Percentiles rank a stretch among this genome's conserved stretches.
These are phyloP conservation scores for Heritiera littoralis DNA, from an alignment of 345 rosid species.

Conservation along the genomic window DNA sequence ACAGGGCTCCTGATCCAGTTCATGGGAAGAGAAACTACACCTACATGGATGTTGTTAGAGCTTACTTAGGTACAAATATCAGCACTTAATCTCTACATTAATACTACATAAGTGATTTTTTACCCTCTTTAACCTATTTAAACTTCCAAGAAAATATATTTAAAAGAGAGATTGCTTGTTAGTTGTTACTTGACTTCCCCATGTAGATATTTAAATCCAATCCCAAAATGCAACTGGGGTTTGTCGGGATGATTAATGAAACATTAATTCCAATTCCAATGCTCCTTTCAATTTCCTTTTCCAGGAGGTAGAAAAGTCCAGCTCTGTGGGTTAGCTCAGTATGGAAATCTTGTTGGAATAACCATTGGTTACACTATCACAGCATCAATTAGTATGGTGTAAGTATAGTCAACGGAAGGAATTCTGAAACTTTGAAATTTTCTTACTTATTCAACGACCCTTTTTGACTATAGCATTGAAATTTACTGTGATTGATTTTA, in stretches of 20 bases:
- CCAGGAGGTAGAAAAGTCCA: slow-evolving; percentile 62
- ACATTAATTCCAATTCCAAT: neutral
- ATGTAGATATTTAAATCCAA: neutral
- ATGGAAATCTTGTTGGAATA: slow-evolving; percentile 62
- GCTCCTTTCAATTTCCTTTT: neutral
- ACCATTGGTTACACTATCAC: slow-evolving; percentile 91
- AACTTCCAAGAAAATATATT: neutral
- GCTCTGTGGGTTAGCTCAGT: slow-evolving; percentile 81
- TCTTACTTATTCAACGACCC: neutral
- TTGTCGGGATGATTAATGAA: slow-evolving; percentile 6
- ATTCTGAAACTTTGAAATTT: neutral
- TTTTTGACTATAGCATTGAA: slow-evolving; percentile 8
- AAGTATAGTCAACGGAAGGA: slow-evolving; percentile 31
- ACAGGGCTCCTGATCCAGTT: slow-evolving; percentile 71
- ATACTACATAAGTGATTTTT: neutral
- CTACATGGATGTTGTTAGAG: slow-evolving; percentile 81
- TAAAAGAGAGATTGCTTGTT: neutral
- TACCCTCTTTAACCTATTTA: neutral
- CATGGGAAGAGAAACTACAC: slow-evolving; percentile 79
- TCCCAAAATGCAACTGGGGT: neutral
- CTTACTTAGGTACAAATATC: slow-evolving; percentile 55
- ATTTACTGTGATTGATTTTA: slow-evolving; percentile 5
- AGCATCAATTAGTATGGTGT: slow-evolving; percentile 93
- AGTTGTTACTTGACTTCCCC: neutral
- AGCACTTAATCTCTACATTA: neutral